Base-by-base conservation (phyloP, 2,329 filamentous ascomycete species). In the Aaosphaeria pasadenensis region DNA sequence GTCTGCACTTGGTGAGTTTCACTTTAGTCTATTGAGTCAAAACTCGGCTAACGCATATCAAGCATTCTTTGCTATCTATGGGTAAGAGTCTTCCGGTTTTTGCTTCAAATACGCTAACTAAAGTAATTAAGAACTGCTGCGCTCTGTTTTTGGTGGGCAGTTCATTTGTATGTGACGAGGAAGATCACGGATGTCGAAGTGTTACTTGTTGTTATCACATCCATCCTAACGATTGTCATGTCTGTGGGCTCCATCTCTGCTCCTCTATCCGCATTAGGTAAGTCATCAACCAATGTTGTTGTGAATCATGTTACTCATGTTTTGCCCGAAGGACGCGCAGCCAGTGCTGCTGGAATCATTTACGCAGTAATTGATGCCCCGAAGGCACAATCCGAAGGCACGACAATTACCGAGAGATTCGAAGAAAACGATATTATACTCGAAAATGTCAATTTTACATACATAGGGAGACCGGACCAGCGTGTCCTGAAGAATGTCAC, bases 391-490 rank as follows among this genome's bases (percentile, higher is more conserved):
- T 50, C 53, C 11, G 54, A 60, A 6, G 43, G 57, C 7, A 43
- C 9, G 9, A 9, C 33, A 11, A 11, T 36, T 4, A 13, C 9
- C 33, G 33, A 36, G 13, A 41, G 28, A 41, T 9, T 9, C 24
- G 39, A 41, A 24, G 33, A 35, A 5, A 36, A 46, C n/a, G 36
- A 52, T 11, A 85, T 96, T 47, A 86, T 89, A 54, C 77, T 96
- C 28, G 80, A 85, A 55, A 81, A 89, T 56, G 79, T 96, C 64
- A 91, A 87, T 68, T 90, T 95, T 70, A 91, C 95, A 59, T 96
- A 96, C 63, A 91, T 91, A 3, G 95, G 89, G 3, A 82, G 91
- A 24, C 89, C 91, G 0, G 89, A 95, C 60, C 90, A 95, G 4
- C 81, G 84, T 2, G 88, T 96, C 43, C 94, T 96, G 87, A 77